phyloP scores from a whole-genome alignment of 495 filamentous ascomycete genomes.

The Amorphotheca resinae region DNA sequence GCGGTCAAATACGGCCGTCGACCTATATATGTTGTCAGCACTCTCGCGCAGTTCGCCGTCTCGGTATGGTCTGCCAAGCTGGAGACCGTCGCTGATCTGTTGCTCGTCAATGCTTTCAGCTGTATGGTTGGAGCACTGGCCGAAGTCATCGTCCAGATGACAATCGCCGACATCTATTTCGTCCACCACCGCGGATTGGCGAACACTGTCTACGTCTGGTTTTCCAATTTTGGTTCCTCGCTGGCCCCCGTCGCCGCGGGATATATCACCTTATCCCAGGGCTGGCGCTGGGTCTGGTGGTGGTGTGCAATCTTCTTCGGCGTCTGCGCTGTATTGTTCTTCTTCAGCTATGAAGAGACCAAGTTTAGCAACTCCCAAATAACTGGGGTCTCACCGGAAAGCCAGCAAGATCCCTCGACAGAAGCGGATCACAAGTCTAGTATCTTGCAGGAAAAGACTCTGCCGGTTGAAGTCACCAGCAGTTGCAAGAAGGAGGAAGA shows the following conservation, averaged over 20 bases:
- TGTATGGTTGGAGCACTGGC: slow-evolving; percentile 31
- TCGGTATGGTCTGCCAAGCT: slow-evolving; percentile 12
- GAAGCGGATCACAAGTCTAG: background rate
- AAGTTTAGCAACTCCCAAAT: slow-evolving; percentile 19
- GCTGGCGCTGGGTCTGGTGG: slow-evolving; percentile 38
- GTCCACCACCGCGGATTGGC: slow-evolving; percentile 33
- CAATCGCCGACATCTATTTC: slow-evolving; percentile 36
- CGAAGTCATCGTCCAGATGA: slow-evolving; percentile 35
- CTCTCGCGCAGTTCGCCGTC: slow-evolving; percentile 23
- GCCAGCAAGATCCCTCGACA: background rate
- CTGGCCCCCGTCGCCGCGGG: slow-evolving; percentile 32
- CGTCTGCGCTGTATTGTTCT: slow-evolving; percentile 21
- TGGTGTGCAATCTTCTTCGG: slow-evolving; percentile 35
- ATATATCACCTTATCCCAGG: slow-evolving; percentile 28
- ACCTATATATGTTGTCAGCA: slow-evolving; percentile 31
- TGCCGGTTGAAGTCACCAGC: background rate
- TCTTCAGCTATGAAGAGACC: slow-evolving; percentile 33
- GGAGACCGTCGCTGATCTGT: slow-evolving; percentile 25
- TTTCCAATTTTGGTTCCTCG: slow-evolving; percentile 22
- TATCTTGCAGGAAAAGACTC: background rate
- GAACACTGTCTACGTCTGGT: slow-evolving; percentile 29
- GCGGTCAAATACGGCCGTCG: slow-evolving; percentile 35
- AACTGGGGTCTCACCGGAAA: background rate
- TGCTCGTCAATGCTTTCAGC: slow-evolving; percentile 24
- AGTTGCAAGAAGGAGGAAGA: background rate